Evolutionary conservation across 148 eudicot genomes (phyloP).

Genomic region (Chenopodium berlandieri): DNA sequence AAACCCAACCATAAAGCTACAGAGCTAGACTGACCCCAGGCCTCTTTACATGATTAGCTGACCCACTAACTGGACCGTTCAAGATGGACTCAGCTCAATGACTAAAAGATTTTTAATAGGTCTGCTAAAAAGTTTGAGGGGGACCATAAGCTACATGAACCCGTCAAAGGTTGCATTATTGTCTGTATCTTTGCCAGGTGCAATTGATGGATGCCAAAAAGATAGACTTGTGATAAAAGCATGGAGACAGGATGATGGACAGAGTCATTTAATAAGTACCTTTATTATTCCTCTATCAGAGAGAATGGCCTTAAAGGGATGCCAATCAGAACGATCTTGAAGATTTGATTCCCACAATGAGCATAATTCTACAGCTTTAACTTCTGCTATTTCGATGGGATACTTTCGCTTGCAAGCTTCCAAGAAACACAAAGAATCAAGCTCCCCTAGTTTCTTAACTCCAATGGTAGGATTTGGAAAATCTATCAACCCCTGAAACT

Average conservation of each 20-base stretch:
- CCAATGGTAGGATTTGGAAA: neutral
- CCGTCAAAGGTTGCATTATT: no score
- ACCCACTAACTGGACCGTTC: no score
- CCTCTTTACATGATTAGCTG: no score
- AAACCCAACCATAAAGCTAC: no score
- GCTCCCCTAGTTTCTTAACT: neutral
- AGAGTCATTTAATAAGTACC: neutral
- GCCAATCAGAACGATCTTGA: neutral
- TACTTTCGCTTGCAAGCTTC: neutral
- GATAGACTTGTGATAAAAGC: neutral
- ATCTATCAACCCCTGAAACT: neutral
- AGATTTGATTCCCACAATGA: constrained; percentile 3
- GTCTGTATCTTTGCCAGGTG: neutral
- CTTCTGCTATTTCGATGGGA: neutral
- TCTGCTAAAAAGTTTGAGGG: no score
- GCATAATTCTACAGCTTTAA: neutral
- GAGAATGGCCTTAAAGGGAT: neutral
- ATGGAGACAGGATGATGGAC: neutral
- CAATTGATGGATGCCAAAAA: neutral
- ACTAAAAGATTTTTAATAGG: no score
- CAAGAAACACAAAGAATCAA: neutral
- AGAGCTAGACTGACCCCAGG: no score
- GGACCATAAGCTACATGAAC: no score
- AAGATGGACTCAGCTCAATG: no score
- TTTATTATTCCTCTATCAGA: neutral